Evolutionary conservation across 2,329 filamentous ascomycete species (phyloP), one percentile per base, ranked within the genome.

Genomic region (Ascosphaera aggregata): DNA sequence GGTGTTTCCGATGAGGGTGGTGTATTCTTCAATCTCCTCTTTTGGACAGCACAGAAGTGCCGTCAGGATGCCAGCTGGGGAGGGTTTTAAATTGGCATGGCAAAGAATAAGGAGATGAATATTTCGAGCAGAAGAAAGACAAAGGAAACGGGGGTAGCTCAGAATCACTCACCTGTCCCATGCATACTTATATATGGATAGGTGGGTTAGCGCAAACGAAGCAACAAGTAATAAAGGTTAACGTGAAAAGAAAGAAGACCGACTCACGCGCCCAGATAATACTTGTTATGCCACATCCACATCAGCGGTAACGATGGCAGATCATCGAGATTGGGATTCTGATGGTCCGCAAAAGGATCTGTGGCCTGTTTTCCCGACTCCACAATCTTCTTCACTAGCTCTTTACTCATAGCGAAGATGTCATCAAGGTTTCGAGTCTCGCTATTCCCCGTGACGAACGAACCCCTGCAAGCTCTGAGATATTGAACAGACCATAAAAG

Each of bases 221-320:
- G 31, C 18, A 11, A 16, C 7, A 17, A 22, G 37, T 35, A 20
- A 44, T 40, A 50, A 46, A 41, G 49, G 50, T 37, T 54, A 52
- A 11, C 49, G 49, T n/a, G 37, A 20, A 31, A 20, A 13, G 2
- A 15, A 2, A 27, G 7, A 13, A 18, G 18, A 17, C 18, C 34
- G 4, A 53, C 56, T 54, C 38, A 59, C 56, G 53, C 50, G 44
- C 58, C 58, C 27, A 58, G 46, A 34, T 49, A 49, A 41, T 54
- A 59, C 37, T 52, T 45, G 2, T 45, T 50, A 41, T 55, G 51
- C 47, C 55, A 60, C 11, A 48, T 44, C 50, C 57, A 61, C 57
- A 60, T 60, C 39, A 61, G 42, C 9, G 56, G 56, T 39, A 59
- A 45, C 4, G 52, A 48, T 24, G 50, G 45, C 24, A 49, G 36